Conservation (phyloP, 495 filamentous ascomycete species). For the Hypoxylon intermedium region DNA sequence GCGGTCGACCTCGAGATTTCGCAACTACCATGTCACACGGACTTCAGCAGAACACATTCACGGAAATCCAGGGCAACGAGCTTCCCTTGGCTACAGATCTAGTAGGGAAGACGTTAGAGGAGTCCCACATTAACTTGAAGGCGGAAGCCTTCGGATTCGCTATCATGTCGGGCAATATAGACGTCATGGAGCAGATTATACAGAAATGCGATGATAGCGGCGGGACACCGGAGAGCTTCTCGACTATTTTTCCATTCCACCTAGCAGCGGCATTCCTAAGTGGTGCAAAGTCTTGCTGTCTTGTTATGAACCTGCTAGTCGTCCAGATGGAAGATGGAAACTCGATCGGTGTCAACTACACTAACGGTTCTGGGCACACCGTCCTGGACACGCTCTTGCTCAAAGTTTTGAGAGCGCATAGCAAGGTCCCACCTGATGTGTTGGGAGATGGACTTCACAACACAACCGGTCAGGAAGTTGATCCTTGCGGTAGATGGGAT, state of each 20-base stretch:
- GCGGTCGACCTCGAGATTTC: conserved; percentile 5
- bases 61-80: conserved; percentile 13
- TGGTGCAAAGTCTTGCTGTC: conserved; percentile 50
- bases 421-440: conserved; percentile 33
- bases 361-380: conserved; percentile 49
- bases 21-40: conserved; percentile 31
- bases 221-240: neutral
- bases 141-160: conserved; percentile 49
- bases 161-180: conserved; percentile 49
- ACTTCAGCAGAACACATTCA: conserved; percentile 47
- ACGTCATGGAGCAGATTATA: conserved; percentile 13
- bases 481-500: conserved; percentile 53
- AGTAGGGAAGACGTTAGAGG: conserved; percentile 35
- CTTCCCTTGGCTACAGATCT: conserved; percentile 42
- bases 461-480: conserved; percentile 50
- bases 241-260: conserved; percentile 48
- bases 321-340: neutral
- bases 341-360: conserved; percentile 37
- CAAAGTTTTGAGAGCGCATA: conserved; percentile 50
- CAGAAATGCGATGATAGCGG: neutral
- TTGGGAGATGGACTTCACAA: conserved; percentile 32
- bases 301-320: conserved; percentile 31
- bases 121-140: conserved; percentile 39
- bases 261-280: conserved; percentile 49
- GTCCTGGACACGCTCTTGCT: conserved; percentile 53